Percentiles rank a stretch among this genome's conserved stretches.
Conservation (phyloP, 1,284 basidiomycete genomes). For the Takashimella koratensis region DNA sequence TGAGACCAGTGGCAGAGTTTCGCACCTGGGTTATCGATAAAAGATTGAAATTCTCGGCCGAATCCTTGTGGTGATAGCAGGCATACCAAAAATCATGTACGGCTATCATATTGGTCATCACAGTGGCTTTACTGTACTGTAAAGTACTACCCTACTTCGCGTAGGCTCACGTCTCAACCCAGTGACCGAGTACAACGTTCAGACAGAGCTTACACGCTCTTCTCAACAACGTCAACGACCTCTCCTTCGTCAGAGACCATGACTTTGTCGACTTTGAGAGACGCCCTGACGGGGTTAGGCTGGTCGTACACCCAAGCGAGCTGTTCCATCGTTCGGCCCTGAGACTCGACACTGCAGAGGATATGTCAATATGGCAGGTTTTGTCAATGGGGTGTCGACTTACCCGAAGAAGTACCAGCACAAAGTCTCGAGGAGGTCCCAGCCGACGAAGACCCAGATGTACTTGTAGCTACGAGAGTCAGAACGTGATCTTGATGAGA, state of each 20-base stretch:
- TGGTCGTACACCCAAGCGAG: constrained; percentile 42
- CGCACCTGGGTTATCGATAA: too few species aligned
- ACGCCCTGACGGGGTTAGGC: constrained; percentile 33
- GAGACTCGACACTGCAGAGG: constrained; percentile 39
- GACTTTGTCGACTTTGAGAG: constrained; percentile 28
- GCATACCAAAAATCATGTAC: too few species aligned
- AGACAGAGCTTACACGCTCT: neutral
- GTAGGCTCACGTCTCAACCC: too few species aligned
- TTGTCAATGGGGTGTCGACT: too few species aligned
- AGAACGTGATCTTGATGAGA: neutral
- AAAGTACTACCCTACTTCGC: too few species aligned
- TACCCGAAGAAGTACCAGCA: constrained; percentile 40
- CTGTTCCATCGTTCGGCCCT: constrained; percentile 40
- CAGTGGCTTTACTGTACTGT: too few species aligned
- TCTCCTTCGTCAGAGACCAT: neutral
- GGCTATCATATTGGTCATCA: too few species aligned
- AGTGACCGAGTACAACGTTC: too few species aligned
- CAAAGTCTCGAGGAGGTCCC: constrained; percentile 39
- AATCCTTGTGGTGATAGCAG: too few species aligned
- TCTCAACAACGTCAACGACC: neutral
- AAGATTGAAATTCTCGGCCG: too few species aligned
- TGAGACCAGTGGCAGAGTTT: too few species aligned
- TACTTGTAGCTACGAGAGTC: constrained; percentile 15
- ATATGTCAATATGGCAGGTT: too few species aligned
- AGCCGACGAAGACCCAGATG: constrained; percentile 35